These are phyloP conservation scores for Fusarium zealandicum DNA, from an alignment of 2,329 filamentous ascomycete genomes.

Conservation along the genomic window DNA sequence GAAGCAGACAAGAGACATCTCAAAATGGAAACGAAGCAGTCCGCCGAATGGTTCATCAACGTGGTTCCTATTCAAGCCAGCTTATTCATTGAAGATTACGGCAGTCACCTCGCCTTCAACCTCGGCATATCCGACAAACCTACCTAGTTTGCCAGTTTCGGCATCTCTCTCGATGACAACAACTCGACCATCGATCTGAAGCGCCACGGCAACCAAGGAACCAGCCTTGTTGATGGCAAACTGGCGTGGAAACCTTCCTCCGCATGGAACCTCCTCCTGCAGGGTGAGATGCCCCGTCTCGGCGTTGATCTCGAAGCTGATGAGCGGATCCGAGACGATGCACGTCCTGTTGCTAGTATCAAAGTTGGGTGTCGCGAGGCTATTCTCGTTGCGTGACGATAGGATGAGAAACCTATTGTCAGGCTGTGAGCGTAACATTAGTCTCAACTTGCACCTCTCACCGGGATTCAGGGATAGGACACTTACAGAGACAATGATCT, in stretches of 20 bases:
- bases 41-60: neutral
- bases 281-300: constrained; percentile 62
- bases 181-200: constrained; percentile 68
- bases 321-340: constrained; percentile 68
- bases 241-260: constrained; percentile 71
- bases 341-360: constrained; percentile 51
- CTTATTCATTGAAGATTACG: constrained; percentile 56
- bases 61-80: neutral
- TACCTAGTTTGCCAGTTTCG: constrained; percentile 62
- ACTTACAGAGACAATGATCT: no score
- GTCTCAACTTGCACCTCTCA: no score
- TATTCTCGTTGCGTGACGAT: constrained; percentile 70
- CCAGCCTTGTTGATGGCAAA: constrained; percentile 72
- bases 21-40: neutral
- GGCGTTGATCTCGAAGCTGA: constrained; percentile 64
- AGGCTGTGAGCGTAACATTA: constrained; percentile 46
- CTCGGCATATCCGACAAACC: constrained; percentile 52
- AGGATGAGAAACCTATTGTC: constrained; percentile 69
- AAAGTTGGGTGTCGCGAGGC: constrained; percentile 57
- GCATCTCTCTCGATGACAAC: constrained; percentile 68
- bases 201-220: constrained; percentile 68
- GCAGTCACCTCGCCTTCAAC: constrained; percentile 56
- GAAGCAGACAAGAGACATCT: constrained; percentile 3
- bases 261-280: constrained; percentile 66
- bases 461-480: no score